Evolutionary conservation across 371 early-diverging fungal genomes (phyloP), one percentile per base, ranked within the genome.

Genomic region (Circinella umbellata): DNA sequence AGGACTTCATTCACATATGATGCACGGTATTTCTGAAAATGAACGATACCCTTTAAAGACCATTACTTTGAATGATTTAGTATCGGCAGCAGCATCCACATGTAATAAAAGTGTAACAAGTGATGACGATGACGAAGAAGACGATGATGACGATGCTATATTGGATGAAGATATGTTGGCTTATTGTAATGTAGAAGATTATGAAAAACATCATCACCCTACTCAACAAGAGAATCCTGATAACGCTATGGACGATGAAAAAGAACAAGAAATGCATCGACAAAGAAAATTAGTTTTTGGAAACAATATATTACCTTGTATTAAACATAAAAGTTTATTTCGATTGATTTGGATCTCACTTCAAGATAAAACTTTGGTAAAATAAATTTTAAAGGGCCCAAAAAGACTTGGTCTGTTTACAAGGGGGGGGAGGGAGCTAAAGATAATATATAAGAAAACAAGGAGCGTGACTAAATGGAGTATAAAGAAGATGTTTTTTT

Each of bases 311-410:
- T 75, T 93, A 17, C 94, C 95, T 1, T 76, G 76, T 38, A 73
- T 84, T 20, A 85, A 91, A 74, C 71, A 84, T 42, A 89, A 89
- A 60, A 80, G 81, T 47, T 82, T 94, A 60, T 71, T 90, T 34
- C 78, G 86, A 15, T 80, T 94, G 7, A 91, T 93, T 84, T 89
- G 92, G 89, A 81, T 85, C 27, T 89, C 93, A 0, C 80, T 94
- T 51, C 87, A 94, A 68, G 96, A 96, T 67, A 95, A 94, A 74
- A 93, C 91, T 69, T 73, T 95, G 77, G 92, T 90, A 80, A 46
- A 10, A 64, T 34, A 46, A 66, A 27, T 27, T 27, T 27, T 27
- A 27, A n/a, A n/a, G n/a, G n/a, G n/a, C n/a, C n/a, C n/a, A n/a
- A 27, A 27, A 27, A 27, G 27, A 27, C 27, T 27, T 27, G 2